Evolutionary conservation across 1,284 basidiomycete species (phyloP).

Genomic region (Boletus mariae): DNA sequence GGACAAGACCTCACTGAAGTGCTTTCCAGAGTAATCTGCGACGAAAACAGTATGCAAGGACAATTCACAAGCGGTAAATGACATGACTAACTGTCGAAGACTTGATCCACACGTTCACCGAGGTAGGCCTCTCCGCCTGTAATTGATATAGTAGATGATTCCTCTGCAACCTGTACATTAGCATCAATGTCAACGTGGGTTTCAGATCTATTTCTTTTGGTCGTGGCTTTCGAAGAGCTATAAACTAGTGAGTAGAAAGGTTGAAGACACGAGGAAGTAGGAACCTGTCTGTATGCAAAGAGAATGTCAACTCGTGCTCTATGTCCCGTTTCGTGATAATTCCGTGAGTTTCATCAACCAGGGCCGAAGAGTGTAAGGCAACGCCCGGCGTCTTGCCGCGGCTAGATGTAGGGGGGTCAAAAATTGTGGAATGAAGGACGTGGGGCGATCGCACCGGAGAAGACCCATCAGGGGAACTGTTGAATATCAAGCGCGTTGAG

Average conservation of each 20-base stretch:
- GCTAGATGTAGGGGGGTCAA: too few relatives aligned
- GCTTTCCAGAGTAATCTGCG: not conserved
- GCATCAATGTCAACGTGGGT: not conserved
- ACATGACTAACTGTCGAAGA: conserved; percentile 2
- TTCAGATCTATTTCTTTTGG: not conserved
- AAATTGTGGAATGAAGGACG: not conserved
- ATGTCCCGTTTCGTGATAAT: not conserved
- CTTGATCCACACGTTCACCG: not conserved
- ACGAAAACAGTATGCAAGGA: not conserved
- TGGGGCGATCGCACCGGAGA: not conserved
- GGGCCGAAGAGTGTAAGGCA: too few relatives aligned
- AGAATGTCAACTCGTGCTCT: not conserved
- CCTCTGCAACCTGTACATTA: not conserved
- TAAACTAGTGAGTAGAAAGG: not conserved
- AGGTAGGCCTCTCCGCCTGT: not conserved
- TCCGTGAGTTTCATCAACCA: not conserved
- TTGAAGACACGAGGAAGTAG: not conserved
- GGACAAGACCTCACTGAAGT: not conserved
- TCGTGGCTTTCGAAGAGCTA: not conserved
- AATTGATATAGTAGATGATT: not conserved
- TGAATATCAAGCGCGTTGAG: not conserved
- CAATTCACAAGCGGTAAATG: not conserved
- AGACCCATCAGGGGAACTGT: not conserved
- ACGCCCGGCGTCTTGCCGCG: too few relatives aligned
- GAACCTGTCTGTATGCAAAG: conserved; percentile 5